Evolutionary conservation across 495 filamentous ascomycete genomes (phyloP), one percentile per base, ranked within the genome.

Genomic region (Penicillium arizonense): DNA sequence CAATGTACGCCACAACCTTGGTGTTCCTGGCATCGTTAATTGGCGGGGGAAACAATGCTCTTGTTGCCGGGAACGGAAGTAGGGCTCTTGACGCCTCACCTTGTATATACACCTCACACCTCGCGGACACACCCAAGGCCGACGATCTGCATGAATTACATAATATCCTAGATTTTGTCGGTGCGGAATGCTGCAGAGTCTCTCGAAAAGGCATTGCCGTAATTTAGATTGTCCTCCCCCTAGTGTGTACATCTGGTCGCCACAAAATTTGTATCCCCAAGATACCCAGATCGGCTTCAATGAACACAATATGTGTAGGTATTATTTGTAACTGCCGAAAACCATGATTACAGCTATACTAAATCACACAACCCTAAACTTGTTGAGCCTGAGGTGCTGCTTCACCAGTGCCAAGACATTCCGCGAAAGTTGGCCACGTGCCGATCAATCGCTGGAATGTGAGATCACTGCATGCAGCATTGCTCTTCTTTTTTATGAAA

Each of bases 61-160:
- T 43, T 50, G 38, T 50, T 7, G 38, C 38, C 48, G 48, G 20
- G 32, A 50, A 43, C 20, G 30, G 48, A 50, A 50, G 37, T 26
- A 33, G 18, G 18, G 42, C 13, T 16, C 21, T 16, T n/a, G 23
- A 16, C 32, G 10, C 23, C 12, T 38, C 38, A 23, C n/a, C 14
- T 8, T 35, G 28, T 6, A 5, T 23, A 35, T 35, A 46, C 14
- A 30, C 28, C 28, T 30, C 28, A 30, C 28, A 9, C 28, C 28
- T 0, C 28, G 9, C 28, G 28, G 8, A 7, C 9, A 30, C 28
- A 30, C 28, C 8, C 28, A 30, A 12, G 20, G 13, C 28, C 8
- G 12, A 21, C 6, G 14, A 14, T n/a, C 16, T 12, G 38, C 30
- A n/a, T 40, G 16, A 26, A 14, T 23, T 5, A 6, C 8, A n/a